A percentile compares a stretch with the other conserved stretches of the same genome.
Conservation (phyloP, 2,329 filamentous ascomycete species). For the Raffaelea arxii region DNA sequence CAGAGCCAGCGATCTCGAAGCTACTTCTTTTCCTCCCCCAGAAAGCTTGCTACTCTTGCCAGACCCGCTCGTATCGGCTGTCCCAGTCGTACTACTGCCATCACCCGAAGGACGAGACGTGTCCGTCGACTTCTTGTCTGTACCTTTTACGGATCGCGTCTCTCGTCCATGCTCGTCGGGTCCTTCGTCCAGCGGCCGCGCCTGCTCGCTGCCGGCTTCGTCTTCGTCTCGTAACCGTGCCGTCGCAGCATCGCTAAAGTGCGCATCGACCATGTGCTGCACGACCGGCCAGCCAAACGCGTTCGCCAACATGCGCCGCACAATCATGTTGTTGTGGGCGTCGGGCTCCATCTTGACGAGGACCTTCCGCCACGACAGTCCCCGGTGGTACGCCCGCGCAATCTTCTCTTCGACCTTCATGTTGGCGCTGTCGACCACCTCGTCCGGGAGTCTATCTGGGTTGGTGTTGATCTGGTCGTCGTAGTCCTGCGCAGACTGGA, state of each 20-base stretch:
- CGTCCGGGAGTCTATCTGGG: constrained; percentile 33
- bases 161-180: constrained; percentile 58
- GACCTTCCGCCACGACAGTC: constrained; percentile 92
- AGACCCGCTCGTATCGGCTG: no score
- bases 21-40: background rate
- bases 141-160: constrained; percentile 30
- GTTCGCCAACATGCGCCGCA: constrained; percentile 92
- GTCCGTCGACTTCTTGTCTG: background rate
- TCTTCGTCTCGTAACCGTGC: constrained; percentile 58
- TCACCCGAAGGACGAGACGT: no score
- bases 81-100: no score
- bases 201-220: constrained; percentile 58
- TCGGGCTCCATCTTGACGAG: constrained; percentile 92
- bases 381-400: constrained; percentile 85
- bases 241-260: constrained; percentile 70
- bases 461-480: constrained; percentile 42
- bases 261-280: constrained; percentile 87
- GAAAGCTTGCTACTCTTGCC: background rate
- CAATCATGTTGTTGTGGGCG: constrained; percentile 97
- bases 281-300: constrained; percentile 96
- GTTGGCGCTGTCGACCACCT: constrained; percentile 47
- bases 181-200: constrained; percentile 45
- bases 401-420: constrained; percentile 98
- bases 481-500: constrained; percentile 36
- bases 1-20: background rate